These are phyloP conservation scores for Durio zibethinus DNA, from an alignment of 345 rosid species.

Conservation along the genomic window DNA sequence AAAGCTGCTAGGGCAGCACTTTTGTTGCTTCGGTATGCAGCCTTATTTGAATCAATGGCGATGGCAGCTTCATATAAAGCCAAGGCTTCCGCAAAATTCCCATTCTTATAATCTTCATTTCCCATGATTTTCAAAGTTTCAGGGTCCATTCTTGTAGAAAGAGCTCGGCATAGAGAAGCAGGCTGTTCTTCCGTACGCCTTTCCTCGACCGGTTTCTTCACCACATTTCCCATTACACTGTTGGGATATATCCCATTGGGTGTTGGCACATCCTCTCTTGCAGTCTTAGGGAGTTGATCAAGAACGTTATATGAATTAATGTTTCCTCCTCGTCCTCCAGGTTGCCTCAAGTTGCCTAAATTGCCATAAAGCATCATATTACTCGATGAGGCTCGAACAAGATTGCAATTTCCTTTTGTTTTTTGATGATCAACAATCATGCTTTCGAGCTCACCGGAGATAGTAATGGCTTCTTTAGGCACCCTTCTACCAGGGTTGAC, in stretches of 20 bases:
- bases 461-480: constrained; percentile 51
- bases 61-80: constrained; percentile 95
- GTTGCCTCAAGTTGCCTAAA: constrained; percentile 74
- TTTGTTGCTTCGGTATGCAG: constrained; percentile 88
- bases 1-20: constrained; percentile 88
- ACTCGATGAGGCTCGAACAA: constrained; percentile 87
- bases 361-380: constrained; percentile 71
- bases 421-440: constrained; percentile 75
- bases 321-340: constrained; percentile 32
- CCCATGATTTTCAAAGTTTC: constrained; percentile 93
- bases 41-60: constrained; percentile 76
- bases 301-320: constrained; percentile 15
- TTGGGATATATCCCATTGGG: constrained; percentile 35
- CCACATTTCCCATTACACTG: constrained; percentile 52
- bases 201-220: constrained; percentile 32
- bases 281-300: constrained; percentile 24
- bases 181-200: constrained; percentile 23
- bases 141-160: constrained; percentile 94
- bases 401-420: constrained; percentile 35
- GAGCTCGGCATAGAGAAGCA: constrained; percentile 69
- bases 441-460: constrained; percentile 88
- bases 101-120: constrained; percentile 93
- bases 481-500: constrained; percentile 43
- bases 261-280: constrained; percentile 15
- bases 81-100: constrained; percentile 80